phyloP scores from a whole-genome alignment of 2,329 filamentous ascomycete genomes.

The Fusarium keratoplasticum region DNA sequence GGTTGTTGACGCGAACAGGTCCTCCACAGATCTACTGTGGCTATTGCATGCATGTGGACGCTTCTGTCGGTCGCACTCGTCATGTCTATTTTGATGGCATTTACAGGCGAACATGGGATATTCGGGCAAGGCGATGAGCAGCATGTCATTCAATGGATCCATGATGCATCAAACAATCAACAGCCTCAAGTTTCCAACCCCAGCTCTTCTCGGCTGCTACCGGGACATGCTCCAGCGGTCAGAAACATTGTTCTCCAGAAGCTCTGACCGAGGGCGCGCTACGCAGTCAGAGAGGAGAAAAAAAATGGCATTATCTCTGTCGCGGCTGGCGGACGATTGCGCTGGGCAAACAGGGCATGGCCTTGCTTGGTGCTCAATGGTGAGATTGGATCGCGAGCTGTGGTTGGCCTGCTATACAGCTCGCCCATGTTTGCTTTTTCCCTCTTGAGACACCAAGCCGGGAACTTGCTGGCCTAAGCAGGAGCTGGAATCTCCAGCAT shows the following conservation, averaged over 20 bases:
- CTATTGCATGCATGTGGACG: slow-evolving; percentile 36
- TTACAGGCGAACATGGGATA: slow-evolving; percentile 13
- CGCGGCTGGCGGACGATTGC: slow-evolving; percentile 26
- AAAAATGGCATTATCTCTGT: slow-evolving; percentile 23
- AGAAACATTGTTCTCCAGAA: slow-evolving; percentile 7
- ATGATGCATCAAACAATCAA: neutral
- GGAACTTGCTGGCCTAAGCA: slow-evolving; percentile 12
- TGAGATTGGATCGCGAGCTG: slow-evolving; percentile 20
- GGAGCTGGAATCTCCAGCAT: slow-evolving; percentile 35
- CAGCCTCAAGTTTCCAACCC: neutral
- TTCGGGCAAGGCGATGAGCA: neutral
- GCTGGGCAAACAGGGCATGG: slow-evolving; percentile 36
- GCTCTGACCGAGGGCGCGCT: slow-evolving; percentile 5
- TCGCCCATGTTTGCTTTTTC: slow-evolving; percentile 42
- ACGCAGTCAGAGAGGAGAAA: neutral
- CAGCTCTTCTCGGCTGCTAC: slow-evolving; percentile 20
- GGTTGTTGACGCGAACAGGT: slow-evolving; percentile 37
- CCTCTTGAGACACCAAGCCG: slow-evolving; percentile 25
- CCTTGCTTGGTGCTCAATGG: slow-evolving; percentile 27
- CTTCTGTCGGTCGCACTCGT: slow-evolving; percentile 8
- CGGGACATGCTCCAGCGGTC: slow-evolving; percentile 17
- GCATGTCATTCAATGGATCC: neutral
- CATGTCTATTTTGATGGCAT: slow-evolving; percentile 18
- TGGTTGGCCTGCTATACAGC: slow-evolving; percentile 29
- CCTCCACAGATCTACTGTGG: slow-evolving; percentile 31